These are phyloP conservation scores for Senna tora DNA, from an alignment of 306 rosid species.

Conservation along the genomic window DNA sequence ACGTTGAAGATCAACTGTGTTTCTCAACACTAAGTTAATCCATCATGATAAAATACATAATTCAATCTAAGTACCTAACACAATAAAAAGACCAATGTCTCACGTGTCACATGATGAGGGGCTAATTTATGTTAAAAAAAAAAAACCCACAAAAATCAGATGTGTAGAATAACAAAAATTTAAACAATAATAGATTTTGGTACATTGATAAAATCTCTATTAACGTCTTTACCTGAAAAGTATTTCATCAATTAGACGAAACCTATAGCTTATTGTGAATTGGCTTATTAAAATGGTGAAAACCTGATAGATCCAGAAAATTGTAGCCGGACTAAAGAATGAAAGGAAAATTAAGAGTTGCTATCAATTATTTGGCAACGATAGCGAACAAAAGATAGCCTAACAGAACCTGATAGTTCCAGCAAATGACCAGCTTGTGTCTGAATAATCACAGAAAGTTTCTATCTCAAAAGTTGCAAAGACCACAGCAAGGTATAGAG, in stretches of 20 bases:
- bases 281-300: conserved; percentile 3
- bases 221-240: neutral
- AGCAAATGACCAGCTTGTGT: conserved; percentile 47
- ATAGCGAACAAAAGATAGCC: conserved; percentile 42
- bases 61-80: too few relatives aligned
- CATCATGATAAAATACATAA: too few relatives aligned
- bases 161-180: too few relatives aligned
- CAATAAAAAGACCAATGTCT: too few relatives aligned
- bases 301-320: conserved; percentile 23
- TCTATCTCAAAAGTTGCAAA: conserved; percentile 51
- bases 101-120: too few relatives aligned
- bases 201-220: too few relatives aligned
- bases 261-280: neutral
- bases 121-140: too few relatives aligned
- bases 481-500: conserved; percentile 38
- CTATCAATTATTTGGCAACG: conserved; percentile 64
- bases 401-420: conserved; percentile 45
- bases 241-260: neutral
- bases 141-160: too few relatives aligned
- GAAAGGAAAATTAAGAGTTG: conserved; percentile 33
- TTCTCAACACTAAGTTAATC: too few relatives aligned
- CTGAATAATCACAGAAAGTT: conserved; percentile 48
- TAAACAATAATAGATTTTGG: too few relatives aligned
- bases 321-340: conserved; percentile 46
- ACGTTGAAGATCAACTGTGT: too few relatives aligned